A percentile compares a stretch with the other conserved stretches of the same genome.
These are phyloP conservation scores for Mangifera indica DNA, from an alignment of 345 rosid genomes.

Conservation along the genomic window DNA sequence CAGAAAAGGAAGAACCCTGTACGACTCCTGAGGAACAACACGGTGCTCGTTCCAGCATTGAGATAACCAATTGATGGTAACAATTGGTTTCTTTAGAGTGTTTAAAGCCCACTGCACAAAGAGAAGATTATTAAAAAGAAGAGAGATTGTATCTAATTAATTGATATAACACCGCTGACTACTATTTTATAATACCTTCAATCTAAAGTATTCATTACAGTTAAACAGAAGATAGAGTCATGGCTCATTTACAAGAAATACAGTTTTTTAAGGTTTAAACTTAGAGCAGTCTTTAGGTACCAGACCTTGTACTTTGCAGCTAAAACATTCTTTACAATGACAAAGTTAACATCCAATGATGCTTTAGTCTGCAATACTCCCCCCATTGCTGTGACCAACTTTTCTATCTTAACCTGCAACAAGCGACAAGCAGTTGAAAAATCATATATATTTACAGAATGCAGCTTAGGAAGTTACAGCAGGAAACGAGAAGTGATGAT, in stretches of 20 bases:
- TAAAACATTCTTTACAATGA: constrained; percentile 83
- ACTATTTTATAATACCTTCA: too few species aligned
- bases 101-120: constrained; percentile 83
- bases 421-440: constrained; percentile 26
- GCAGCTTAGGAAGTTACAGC: constrained; percentile 5
- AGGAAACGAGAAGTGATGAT: not conserved
- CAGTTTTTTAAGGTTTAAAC: constrained; percentile 20
- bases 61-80: constrained; percentile 72
- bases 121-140: constrained; percentile 15
- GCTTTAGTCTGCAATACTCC: constrained; percentile 60
- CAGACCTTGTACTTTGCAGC: constrained; percentile 93
- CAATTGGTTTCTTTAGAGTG: constrained; percentile 74
- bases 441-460: not conserved
- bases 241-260: constrained; percentile 25
- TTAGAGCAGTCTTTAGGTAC: constrained; percentile 22
- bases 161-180: not conserved
- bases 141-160: constrained; percentile 7
- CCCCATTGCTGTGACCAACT: constrained; percentile 78
- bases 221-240: not conserved
- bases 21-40: constrained; percentile 84
- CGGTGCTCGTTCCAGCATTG: constrained; percentile 96
- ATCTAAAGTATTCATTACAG: too few species aligned
- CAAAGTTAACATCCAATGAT: constrained; percentile 75
- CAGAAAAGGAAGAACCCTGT: constrained; percentile 84
- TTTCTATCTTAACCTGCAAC: constrained; percentile 69